phyloP scores from a whole-genome alignment of 306 rosid species.

The Begonia masoniana region DNA sequence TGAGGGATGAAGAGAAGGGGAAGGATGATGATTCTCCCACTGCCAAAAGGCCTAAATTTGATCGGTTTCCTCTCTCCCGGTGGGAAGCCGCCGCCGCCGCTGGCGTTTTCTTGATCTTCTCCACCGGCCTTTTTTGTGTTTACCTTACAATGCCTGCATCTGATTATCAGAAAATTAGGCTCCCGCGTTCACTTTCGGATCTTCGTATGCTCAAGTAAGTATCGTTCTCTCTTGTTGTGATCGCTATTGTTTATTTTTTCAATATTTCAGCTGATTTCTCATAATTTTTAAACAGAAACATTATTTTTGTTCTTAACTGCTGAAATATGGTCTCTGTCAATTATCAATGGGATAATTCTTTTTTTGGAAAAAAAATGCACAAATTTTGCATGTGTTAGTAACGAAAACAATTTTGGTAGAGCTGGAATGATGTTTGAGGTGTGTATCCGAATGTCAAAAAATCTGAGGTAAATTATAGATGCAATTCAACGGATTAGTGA shows the following conservation, averaged over 20 bases:
- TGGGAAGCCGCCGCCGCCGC: conserved; percentile 57
- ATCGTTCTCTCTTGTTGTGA: background rate
- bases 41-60: conserved; percentile 53
- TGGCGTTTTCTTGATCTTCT: conserved; percentile 48
- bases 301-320: too few species aligned
- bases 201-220: conserved; percentile 80
- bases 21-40: conserved; percentile 53
- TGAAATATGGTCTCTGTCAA: too few species aligned
- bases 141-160: conserved; percentile 76
- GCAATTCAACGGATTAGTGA: too few species aligned
- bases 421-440: too few species aligned
- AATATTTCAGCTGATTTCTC: background rate
- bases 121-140: conserved; percentile 54
- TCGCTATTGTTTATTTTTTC: background rate
- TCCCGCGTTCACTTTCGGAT: conserved; percentile 80
- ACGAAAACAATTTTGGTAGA: too few species aligned
- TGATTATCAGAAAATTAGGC: conserved; percentile 44
- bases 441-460: too few species aligned
- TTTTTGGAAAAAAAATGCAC: too few species aligned
- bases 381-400: too few species aligned
- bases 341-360: too few species aligned
- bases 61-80: conserved; percentile 43
- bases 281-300: background rate
- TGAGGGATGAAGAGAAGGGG: conserved; percentile 60
- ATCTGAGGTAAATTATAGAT: too few species aligned